Conservation (phyloP, 129 eudicot species). For the Chrysanthemum lavandulifolium region DNA sequence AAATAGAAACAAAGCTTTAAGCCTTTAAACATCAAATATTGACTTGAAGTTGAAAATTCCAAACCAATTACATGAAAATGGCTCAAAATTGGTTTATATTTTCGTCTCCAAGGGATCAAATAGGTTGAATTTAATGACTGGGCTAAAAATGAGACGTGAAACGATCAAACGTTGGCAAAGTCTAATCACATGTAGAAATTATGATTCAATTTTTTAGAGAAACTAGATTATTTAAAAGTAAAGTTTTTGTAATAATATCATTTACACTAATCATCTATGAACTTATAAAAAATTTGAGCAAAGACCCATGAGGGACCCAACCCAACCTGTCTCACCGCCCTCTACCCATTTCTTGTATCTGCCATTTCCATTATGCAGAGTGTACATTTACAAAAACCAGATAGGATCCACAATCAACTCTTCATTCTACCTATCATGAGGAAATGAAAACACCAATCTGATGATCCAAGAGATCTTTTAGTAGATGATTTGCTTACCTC, state of each 20-base stretch:
- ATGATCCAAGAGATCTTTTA: background rate
- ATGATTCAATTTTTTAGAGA: background rate
- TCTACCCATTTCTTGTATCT: slow-evolving; percentile 1
- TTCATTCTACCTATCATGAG: background rate
- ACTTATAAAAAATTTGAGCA: background rate
- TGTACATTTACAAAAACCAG: background rate
- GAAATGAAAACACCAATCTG: background rate
- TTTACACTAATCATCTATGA: background rate
- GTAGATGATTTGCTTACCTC: slow-evolving; percentile 59
- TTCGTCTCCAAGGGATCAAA: background rate
- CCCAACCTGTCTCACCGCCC: slow-evolving; percentile 10
- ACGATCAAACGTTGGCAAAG: background rate
- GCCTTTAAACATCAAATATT: background rate
- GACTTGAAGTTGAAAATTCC: background rate
- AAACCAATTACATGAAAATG: background rate
- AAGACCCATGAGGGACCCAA: background rate
- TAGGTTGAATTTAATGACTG: background rate
- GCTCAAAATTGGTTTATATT: background rate
- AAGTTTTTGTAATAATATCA: background rate
- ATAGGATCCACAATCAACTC: background rate
- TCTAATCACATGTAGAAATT: background rate
- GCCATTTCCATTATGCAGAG: background rate
- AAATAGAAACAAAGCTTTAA: background rate
- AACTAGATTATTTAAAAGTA: background rate
- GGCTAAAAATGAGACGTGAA: background rate